Percentiles rank a stretch among this genome's conserved stretches.
Evolutionary conservation across 2,329 filamentous ascomycete genomes (phyloP).

Genomic region (Cladosporium sp.): DNA sequence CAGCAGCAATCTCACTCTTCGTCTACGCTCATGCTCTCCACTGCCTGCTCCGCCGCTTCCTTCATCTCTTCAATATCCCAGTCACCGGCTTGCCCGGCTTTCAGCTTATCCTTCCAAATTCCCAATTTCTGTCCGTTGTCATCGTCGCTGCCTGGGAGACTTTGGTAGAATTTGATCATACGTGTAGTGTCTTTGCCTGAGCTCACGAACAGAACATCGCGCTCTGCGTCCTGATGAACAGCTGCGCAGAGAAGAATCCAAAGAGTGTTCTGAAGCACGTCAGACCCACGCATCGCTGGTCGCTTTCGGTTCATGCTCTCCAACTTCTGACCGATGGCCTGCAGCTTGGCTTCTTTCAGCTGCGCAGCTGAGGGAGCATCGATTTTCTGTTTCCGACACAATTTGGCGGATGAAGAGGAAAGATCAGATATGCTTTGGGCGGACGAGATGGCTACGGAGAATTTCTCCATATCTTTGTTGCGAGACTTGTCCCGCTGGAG

Average conservation of each 20-base stretch:
- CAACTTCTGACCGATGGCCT: slow-evolving; percentile 20
- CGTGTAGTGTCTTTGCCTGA: slow-evolving; percentile 33
- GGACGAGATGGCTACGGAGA: slow-evolving; percentile 21
- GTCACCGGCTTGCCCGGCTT: slow-evolving; percentile 23
- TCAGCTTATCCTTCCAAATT: slow-evolving; percentile 27
- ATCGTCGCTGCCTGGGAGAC: slow-evolving; percentile 15
- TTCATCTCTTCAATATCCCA: slow-evolving; percentile 26
- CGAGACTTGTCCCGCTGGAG: slow-evolving; percentile 18
- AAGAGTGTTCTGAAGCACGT: slow-evolving; percentile 31
- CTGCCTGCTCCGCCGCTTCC: slow-evolving; percentile 21
- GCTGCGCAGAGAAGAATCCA: slow-evolving; percentile 23
- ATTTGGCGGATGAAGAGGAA: slow-evolving; percentile 20
- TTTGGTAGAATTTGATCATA: slow-evolving; percentile 27
- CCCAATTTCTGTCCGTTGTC: slow-evolving; percentile 24
- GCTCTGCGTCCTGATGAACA: not conserved
- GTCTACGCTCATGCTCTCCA: slow-evolving; percentile 3
- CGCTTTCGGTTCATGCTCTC: slow-evolving; percentile 22
- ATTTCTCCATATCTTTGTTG: slow-evolving; percentile 25
- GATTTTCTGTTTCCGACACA: slow-evolving; percentile 26
- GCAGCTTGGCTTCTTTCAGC: slow-evolving; percentile 19
- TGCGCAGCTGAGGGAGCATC: slow-evolving; percentile 15
- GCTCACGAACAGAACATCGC: slow-evolving; percentile 29
- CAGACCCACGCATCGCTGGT: slow-evolving; percentile 21
- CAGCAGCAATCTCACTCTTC: not conserved
- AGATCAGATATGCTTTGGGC: slow-evolving; percentile 23